These are phyloP conservation scores for Pseudogymnoascus sp. DNA, from an alignment of 2,329 filamentous ascomycete species.

Conservation along the genomic window DNA sequence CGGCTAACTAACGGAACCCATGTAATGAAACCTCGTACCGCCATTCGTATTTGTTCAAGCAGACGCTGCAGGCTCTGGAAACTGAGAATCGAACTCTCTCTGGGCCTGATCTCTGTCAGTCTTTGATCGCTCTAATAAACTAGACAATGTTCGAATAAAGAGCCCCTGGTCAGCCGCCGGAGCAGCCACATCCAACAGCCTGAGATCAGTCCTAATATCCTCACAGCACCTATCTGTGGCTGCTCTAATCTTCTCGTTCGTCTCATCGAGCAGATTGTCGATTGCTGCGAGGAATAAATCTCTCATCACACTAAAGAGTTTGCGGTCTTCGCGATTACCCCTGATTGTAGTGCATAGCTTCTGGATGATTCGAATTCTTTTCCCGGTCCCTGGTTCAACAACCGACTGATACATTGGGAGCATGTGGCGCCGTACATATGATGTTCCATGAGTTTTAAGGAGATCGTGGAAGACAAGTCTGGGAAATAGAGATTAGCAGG, in stretches of 20 bases:
- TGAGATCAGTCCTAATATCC: conserved; percentile 14
- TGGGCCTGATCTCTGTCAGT: conserved; percentile 3
- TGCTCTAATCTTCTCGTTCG: conserved; percentile 5
- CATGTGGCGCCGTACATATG: conserved; percentile 12
- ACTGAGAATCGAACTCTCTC: conserved; percentile 6
- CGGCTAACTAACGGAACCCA: neutral
- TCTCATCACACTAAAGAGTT: conserved; percentile 13
- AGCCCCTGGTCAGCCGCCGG: neutral
- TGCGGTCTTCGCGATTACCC: conserved; percentile 8
- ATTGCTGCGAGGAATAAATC: conserved; percentile 9
- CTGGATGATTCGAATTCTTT: conserved; percentile 1
- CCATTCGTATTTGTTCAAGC: neutral
- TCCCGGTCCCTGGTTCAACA: conserved; percentile 2
- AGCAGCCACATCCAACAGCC: conserved; percentile 11
- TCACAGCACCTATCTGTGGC: conserved; percentile 9
- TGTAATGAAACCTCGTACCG: neutral
- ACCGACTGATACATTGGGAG: conserved; percentile 12
- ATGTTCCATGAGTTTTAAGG: conserved; percentile 12
- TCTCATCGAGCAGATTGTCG: neutral
- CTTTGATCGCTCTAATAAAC: conserved; percentile 10
- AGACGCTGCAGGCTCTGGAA: neutral
- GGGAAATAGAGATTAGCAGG: neutral
- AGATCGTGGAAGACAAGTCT: conserved; percentile 14
- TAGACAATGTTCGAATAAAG: conserved; percentile 5
- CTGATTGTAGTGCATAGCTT: conserved; percentile 8